Base-by-base conservation (phyloP, 371 early-diverging fungal genomes). In the Mitosporidium daphniae region DNA sequence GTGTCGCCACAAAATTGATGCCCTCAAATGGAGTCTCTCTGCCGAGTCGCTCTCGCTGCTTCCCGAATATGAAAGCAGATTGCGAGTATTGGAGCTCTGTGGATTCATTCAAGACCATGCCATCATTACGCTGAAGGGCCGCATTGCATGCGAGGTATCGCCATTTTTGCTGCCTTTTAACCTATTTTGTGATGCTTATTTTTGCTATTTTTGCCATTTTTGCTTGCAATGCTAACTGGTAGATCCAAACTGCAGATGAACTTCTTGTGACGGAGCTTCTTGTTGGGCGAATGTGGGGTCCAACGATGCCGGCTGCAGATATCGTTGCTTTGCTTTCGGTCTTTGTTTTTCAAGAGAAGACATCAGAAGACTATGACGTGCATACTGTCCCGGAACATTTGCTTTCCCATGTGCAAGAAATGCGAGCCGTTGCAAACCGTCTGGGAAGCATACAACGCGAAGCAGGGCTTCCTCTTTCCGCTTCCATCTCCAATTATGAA, bases 131-230 rank as follows among this genome's bases (percentile, higher is more conserved):
- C 58, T 91, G 20, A 98, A 95, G 51, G 99, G 99, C n/a, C 65
- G 77, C 12, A 75, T 98, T n/a, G 95, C 89, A 1, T 89, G 89
- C 44, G 93, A 94, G 47, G 61, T 72, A 40, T 38, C 34, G n/a
- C n/a, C n/a, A n/a, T n/a, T n/a, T n/a, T n/a, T n/a, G n/a, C n/a
- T n/a, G n/a, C n/a, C n/a, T n/a, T n/a, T n/a, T n/a, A n/a, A n/a
- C n/a, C n/a, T n/a, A n/a, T n/a, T n/a, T n/a, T n/a, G n/a, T n/a
- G n/a, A n/a, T n/a, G n/a, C n/a, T n/a, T n/a, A n/a, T n/a, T n/a
- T n/a, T n/a, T n/a, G n/a, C n/a, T 32, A 26, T 6, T 9, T 23
- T 16, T 16, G 11, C 6, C 9, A 11, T 25, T 8, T 16, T 15
- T 17, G 9, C 30, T 0, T 19, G 4, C 14, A 12, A n/a, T 3